Conservation (phyloP, 495 filamentous ascomycete species). For the Xylaria grammica region DNA sequence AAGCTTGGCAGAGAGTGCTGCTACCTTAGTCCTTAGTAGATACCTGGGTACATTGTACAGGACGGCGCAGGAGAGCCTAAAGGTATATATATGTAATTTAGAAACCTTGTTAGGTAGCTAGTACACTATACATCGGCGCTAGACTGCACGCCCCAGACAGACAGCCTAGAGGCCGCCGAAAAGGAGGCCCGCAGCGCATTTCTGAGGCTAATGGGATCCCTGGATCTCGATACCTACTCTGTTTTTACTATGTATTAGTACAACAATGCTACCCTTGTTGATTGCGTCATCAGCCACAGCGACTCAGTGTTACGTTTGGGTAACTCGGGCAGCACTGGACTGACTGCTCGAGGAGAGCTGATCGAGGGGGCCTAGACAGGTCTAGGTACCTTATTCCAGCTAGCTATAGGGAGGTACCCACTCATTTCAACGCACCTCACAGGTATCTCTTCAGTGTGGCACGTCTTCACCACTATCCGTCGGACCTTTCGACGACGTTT, state of each 20-base stretch:
- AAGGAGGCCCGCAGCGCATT: too few species aligned
- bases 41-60: constrained; percentile 10
- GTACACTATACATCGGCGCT: too few species aligned
- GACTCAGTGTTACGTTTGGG: not conserved
- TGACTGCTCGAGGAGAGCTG: too few species aligned
- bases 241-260: not conserved
- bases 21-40: too few species aligned
- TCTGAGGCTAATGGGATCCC: constrained; percentile 9
- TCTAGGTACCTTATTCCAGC: too few species aligned
- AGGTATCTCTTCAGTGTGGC: not conserved
- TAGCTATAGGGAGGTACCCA: not conserved
- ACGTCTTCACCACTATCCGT: too few species aligned
- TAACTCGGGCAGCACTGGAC: too few species aligned
- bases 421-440: not conserved
- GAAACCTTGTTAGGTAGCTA: constrained; percentile 1
- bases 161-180: too few species aligned
- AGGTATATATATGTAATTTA: not conserved
- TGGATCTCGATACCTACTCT: not conserved
- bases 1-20: constrained; percentile 1
- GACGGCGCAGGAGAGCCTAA: constrained; percentile 10
- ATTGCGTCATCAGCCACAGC: constrained; percentile 15
- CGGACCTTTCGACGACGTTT: too few species aligned
- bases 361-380: too few species aligned
- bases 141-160: too few species aligned
- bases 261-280: not conserved